Evolutionary conservation across 208 protist genomes (phyloP).

Genomic region (Wallacemonas sp.): DNA sequence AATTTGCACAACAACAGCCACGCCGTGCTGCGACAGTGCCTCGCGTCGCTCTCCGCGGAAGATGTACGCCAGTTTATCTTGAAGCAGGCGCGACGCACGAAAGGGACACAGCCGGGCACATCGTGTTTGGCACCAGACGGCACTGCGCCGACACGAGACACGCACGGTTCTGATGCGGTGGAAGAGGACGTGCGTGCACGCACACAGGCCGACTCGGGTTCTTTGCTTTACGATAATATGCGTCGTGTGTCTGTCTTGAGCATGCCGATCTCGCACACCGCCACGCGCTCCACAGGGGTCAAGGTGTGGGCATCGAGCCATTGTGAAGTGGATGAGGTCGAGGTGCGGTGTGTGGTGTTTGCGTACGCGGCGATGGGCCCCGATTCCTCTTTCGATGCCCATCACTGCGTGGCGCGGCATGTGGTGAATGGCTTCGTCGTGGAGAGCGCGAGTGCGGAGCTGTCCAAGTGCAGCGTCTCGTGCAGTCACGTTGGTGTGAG

Average conservation of each 20-base stretch:
- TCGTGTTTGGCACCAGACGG: too few relatives aligned
- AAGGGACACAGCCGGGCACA: neutral
- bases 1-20: conserved; percentile 55
- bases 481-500: conserved; percentile 63
- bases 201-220: neutral
- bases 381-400: conserved; percentile 46
- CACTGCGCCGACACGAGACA: too few relatives aligned
- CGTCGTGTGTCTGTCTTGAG: conserved; percentile 1
- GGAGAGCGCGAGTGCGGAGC: conserved; percentile 45
- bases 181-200: neutral
- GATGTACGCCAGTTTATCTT: conserved; percentile 21
- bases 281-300: conserved; percentile 41
- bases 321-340: conserved; percentile 42
- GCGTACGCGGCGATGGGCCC: conserved; percentile 71
- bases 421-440: conserved; percentile 74
- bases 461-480: conserved; percentile 57
- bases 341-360: conserved; percentile 60
- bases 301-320: conserved; percentile 68
- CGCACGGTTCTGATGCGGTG: too few relatives aligned
- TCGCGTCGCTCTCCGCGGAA: conserved; percentile 38
- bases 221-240: neutral
- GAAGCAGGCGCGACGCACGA: neutral
- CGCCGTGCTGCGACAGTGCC: conserved; percentile 34
- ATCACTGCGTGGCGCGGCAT: conserved; percentile 54
- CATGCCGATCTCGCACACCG: conserved; percentile 3